phyloP scores from a whole-genome alignment of 2,329 filamentous ascomycete species.

The Nemania diffusa region DNA sequence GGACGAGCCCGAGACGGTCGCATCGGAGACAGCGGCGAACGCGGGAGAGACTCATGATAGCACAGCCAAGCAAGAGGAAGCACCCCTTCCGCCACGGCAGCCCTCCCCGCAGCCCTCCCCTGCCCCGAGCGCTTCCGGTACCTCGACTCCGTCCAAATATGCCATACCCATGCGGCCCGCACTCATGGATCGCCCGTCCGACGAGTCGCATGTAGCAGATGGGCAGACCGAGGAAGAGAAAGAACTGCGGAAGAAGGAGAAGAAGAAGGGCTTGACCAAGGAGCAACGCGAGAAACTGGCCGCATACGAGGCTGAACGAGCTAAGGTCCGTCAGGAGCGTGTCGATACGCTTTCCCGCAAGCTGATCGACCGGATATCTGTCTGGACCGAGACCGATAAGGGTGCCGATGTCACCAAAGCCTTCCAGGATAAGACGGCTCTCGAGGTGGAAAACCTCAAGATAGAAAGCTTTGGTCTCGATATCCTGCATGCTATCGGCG shows the following conservation, averaged over 20 bases:
- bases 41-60: slow-evolving; percentile 36
- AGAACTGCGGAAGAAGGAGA: slow-evolving; percentile 77
- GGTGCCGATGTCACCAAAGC: slow-evolving; percentile 82
- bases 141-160: slow-evolving; percentile 55
- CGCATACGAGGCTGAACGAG: slow-evolving; percentile 87
- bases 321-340: slow-evolving; percentile 85
- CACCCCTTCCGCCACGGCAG: slow-evolving; percentile 49
- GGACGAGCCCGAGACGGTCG: slow-evolving; percentile 48
- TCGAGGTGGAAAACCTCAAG: slow-evolving; percentile 97
- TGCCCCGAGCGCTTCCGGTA: slow-evolving; percentile 53
- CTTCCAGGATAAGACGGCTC: slow-evolving; percentile 92
- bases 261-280: slow-evolving; percentile 90
- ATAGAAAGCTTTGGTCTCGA: slow-evolving; percentile 99
- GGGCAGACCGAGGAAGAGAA: slow-evolving; percentile 78
- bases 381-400: slow-evolving; percentile 99
- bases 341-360: slow-evolving; percentile 86
- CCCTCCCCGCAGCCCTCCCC: slow-evolving; percentile 49
- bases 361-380: slow-evolving; percentile 85
- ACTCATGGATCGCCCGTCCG: slow-evolving; percentile 83
- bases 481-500: slow-evolving; percentile 92
- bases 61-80: slow-evolving; percentile 42
- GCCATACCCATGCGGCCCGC: slow-evolving; percentile 82
- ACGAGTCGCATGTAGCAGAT: slow-evolving; percentile 78
- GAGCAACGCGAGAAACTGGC: slow-evolving; percentile 93
- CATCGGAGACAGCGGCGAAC: slow-evolving; percentile 45